Evolutionary conservation across 495 filamentous ascomycete genomes (phyloP).

Genomic region (Daldinia loculata): DNA sequence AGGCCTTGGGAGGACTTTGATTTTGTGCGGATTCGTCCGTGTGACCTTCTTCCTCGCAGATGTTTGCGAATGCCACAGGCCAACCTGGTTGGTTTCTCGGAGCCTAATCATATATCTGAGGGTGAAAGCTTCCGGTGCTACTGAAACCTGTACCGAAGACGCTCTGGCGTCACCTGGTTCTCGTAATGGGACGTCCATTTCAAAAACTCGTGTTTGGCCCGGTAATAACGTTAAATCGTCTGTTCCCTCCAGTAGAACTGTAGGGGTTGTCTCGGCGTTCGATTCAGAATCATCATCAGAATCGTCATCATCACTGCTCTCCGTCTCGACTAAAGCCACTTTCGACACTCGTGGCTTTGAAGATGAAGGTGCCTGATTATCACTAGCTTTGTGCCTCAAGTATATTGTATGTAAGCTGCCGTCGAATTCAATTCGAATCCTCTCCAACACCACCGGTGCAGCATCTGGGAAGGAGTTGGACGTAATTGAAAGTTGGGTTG

Average conservation of each 20-base stretch:
- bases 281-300: constrained; percentile 36
- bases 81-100: constrained; percentile 53
- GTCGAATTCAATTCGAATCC: constrained; percentile 72
- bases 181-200: constrained; percentile 74
- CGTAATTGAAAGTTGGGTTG: constrained; percentile 74
- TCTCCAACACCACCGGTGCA: constrained; percentile 69
- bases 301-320: constrained; percentile 23
- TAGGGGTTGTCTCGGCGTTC: constrained; percentile 9
- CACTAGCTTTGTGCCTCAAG: constrained; percentile 48
- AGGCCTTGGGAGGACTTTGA: constrained; percentile 84
- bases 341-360: constrained; percentile 38
- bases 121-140: constrained; percentile 72
- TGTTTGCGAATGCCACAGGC: constrained; percentile 65
- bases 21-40: constrained; percentile 57
- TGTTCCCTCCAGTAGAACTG: constrained; percentile 29
- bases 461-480: constrained; percentile 73
- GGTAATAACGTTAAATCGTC: constrained; percentile 75
- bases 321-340: constrained; percentile 41
- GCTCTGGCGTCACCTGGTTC: constrained; percentile 81
- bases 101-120: constrained; percentile 69
- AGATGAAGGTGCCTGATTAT: constrained; percentile 7
- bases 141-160: constrained; percentile 66
- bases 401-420: constrained; percentile 70
- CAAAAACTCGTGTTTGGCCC: constrained; percentile 73
- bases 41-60: constrained; percentile 57